Conservation (phyloP, 192 early-diverging fungal genomes). For the Lunasporangiospora selenospora region DNA sequence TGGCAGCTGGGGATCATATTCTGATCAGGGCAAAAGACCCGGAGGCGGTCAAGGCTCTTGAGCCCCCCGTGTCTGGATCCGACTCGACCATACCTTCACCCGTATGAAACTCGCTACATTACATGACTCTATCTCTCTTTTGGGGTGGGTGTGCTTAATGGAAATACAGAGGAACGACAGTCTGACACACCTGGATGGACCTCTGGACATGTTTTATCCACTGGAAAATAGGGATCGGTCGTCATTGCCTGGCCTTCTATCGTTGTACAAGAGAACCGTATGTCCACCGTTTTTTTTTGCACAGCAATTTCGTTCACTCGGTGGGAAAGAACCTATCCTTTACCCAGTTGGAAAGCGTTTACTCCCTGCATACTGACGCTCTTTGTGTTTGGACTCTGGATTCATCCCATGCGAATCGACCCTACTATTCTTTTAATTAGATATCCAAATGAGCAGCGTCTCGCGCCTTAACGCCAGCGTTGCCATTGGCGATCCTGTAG, state of each 20-base stretch:
- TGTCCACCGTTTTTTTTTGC: not conserved
- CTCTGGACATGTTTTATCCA: too few relatives aligned
- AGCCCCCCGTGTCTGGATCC: not conserved
- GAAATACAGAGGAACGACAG: too few relatives aligned
- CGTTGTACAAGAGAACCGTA: slow-evolving; percentile 48
- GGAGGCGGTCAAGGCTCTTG: not conserved
- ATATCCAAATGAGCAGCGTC: slow-evolving; percentile 55
- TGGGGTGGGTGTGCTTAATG: too few relatives aligned
- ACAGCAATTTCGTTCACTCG: not conserved
- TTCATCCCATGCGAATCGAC: too few relatives aligned
- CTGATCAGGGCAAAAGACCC: slow-evolving; percentile 17
- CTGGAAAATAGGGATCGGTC: slow-evolving; percentile 50
- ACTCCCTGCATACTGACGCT: not conserved
- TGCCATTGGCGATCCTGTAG: slow-evolving; percentile 52
- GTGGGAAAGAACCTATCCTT: not conserved
- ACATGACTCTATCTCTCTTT: too few relatives aligned
- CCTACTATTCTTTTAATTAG: slow-evolving; percentile 23
- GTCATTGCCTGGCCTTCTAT: slow-evolving; percentile 66
- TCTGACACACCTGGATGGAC: too few relatives aligned
- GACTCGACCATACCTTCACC: not conserved
- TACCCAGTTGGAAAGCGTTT: too few relatives aligned
- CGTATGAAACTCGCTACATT: not conserved
- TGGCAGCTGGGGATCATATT: slow-evolving; percentile 47
- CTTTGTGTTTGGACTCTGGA: not conserved
- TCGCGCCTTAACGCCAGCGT: slow-evolving; percentile 54